Base-by-base conservation (phyloP, 2,329 filamentous ascomycete species). In the Pyrenophora tritici-repentis region DNA sequence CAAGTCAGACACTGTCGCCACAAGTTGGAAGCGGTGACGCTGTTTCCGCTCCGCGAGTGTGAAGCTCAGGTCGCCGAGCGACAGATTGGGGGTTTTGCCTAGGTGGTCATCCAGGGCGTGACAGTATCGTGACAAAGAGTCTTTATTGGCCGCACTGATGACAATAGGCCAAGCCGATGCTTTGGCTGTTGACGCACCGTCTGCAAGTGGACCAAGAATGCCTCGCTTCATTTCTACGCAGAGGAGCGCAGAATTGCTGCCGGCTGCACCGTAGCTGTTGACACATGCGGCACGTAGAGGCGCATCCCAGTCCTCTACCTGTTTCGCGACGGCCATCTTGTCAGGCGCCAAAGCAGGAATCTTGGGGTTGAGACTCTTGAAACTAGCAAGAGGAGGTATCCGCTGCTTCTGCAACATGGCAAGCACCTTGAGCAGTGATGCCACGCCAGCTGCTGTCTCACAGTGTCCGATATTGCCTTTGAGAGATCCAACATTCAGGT, bases 191-290 rank as follows among this genome's bases (percentile, higher is more conserved):
- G 40, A 29, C 4, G 2, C 17, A 14, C 24, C 26, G 29, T 41
- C 8, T 32, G 22, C 39, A 32, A 18, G 16, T 14, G 10, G 29
- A 6, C 26, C 17, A 42, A 6, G 10, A 42, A 7, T 8, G 12
- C 5, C 22, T 10, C 22, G 31, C 17, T 42, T 42, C 40, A 46
- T 47, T 32, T 52, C 49, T 6, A 44, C 3, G 59, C 60, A 49
- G 8, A 62, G 20, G 5, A 62, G 22, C 4, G 56, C 43, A 4
- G 56, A 38, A 9, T 67, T 67, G 18, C 46, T 57, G 4, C 65
- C 65, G 3, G 55, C 47, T 65, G 73, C 73, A 22, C 74, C 73
- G 34, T 72, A 76, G 50, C 71, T 76, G 51, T 75, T 76, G 6
- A 76, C 36, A 2, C 72, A 46, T 1, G 71, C 69, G 9, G 61